A percentile compares a stretch with the other conserved stretches of the same genome.
Evolutionary conservation across 2,329 filamentous ascomycete species (phyloP).

Genomic region (Fusarium albosuccineum): DNA sequence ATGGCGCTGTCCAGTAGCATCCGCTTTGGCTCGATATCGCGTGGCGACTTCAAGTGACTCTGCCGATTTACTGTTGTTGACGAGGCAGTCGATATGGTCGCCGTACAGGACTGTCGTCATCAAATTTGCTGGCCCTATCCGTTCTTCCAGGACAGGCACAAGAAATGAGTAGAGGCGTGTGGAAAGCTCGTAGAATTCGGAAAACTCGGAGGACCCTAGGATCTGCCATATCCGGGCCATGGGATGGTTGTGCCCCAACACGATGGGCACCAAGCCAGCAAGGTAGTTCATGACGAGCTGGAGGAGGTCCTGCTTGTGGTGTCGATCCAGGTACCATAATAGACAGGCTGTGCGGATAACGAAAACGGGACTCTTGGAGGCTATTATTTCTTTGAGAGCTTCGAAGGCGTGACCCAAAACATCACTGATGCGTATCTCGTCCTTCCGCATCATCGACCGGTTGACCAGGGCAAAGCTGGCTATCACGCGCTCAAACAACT

Average conservation of each 20-base stretch:
- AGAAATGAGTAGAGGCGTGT: slow-evolving; percentile 49
- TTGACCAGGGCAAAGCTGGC: slow-evolving; percentile 52
- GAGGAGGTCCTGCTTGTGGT: slow-evolving; percentile 51
- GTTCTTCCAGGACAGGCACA: slow-evolving; percentile 49
- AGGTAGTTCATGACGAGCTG: slow-evolving; percentile 51
- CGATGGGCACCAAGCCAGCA: slow-evolving; percentile 46
- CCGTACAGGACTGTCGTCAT: slow-evolving; percentile 51
- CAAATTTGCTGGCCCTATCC: slow-evolving; percentile 50
- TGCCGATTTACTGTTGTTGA: slow-evolving; percentile 42
- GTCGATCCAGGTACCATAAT: slow-evolving; percentile 52
- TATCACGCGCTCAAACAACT: slow-evolving; percentile 53
- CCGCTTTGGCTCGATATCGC: slow-evolving; percentile 46
- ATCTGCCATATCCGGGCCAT: slow-evolving; percentile 50
- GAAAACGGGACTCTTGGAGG: slow-evolving; percentile 51
- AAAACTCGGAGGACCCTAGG: slow-evolving; percentile 48
- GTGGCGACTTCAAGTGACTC: slow-evolving; percentile 49
- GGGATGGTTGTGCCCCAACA: slow-evolving; percentile 48
- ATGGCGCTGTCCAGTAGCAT: slow-evolving; percentile 48
- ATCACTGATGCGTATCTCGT: slow-evolving; percentile 48
- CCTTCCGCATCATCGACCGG: slow-evolving; percentile 50
- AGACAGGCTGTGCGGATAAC: slow-evolving; percentile 51
- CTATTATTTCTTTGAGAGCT: slow-evolving; percentile 51
- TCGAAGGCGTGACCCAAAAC: slow-evolving; percentile 53
- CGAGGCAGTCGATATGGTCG: slow-evolving; percentile 52
- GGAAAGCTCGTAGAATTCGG: slow-evolving; percentile 51